Conservation (phyloP, 2,329 filamentous ascomycete species). For the Diaporthe caulivora region DNA sequence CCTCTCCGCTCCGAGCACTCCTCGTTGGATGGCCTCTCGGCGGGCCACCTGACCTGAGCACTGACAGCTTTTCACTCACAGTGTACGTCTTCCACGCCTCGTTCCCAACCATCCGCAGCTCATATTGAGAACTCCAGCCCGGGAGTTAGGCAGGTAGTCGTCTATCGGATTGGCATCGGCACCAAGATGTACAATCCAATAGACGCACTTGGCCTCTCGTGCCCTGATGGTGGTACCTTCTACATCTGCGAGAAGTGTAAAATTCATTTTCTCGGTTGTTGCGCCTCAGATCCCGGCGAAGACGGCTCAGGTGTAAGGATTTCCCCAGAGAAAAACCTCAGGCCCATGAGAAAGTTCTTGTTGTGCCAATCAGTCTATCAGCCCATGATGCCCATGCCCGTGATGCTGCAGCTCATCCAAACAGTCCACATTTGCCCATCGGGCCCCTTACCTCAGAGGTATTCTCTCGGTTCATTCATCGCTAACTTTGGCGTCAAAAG, state of each 20-base stretch:
- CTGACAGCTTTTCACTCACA: not conserved
- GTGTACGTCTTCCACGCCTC: not conserved
- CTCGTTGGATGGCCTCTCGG: not conserved
- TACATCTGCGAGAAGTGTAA: conserved; percentile 51
- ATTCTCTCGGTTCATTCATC: not conserved
- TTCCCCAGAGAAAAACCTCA: not conserved
- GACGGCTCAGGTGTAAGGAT: conserved; percentile 44
- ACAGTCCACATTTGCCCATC: not conserved
- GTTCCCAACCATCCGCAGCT: not conserved
- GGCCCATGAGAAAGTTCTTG: not conserved
- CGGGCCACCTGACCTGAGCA: not conserved
- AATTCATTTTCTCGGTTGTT: conserved; percentile 56
- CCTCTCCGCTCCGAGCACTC: not conserved
- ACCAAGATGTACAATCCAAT: conserved; percentile 20
- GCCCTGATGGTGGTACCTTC: conserved; percentile 48
- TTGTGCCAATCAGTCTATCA: not conserved
- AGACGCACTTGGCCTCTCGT: conserved; percentile 41
- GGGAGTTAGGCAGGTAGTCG: not conserved
- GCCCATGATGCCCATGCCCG: not conserved
- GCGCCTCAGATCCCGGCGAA: conserved; percentile 51
- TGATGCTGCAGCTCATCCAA: not conserved
- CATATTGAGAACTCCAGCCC: not conserved
- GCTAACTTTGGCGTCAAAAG: not conserved
- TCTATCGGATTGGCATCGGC: not conserved
- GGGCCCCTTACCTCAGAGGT: not conserved